Conservation (phyloP, 805 yeast genomes). For the Ogataea saltuana region DNA sequence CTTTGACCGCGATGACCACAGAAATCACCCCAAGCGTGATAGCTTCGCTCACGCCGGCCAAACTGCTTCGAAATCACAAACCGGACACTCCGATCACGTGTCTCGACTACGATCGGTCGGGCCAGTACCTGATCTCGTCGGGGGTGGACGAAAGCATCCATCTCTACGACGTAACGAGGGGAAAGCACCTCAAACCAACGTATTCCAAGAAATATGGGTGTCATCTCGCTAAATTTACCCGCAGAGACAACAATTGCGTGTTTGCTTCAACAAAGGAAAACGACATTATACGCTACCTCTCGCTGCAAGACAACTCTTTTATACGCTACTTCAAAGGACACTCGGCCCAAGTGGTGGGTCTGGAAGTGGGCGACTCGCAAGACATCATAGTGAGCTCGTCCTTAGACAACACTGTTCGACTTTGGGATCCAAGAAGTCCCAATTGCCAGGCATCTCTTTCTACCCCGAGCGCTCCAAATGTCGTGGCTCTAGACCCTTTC, state of each 20-base stretch:
- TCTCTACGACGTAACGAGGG: constrained; percentile 72
- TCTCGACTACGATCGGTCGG: constrained; percentile 79
- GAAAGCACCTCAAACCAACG: constrained; percentile 65
- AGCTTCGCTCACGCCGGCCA: constrained; percentile 35
- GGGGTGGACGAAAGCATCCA: constrained; percentile 84
- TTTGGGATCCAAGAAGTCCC: constrained; percentile 82
- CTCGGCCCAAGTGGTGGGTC: constrained; percentile 65
- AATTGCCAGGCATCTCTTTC: constrained; percentile 63
- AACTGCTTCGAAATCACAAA: constrained; percentile 43
- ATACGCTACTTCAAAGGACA: constrained; percentile 89
- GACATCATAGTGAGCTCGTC: constrained; percentile 69
- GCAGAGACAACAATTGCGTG: constrained; percentile 58
- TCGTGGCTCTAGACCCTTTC: constrained; percentile 78
- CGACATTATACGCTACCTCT: constrained; percentile 71
- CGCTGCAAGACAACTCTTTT: constrained; percentile 75
- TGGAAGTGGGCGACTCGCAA: constrained; percentile 71
- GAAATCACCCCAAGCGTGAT: constrained; percentile 15
- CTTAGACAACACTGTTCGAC: constrained; percentile 72
- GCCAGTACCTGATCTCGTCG: constrained; percentile 71
- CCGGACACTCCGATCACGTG: constrained; percentile 60
- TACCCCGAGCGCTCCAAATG: constrained; percentile 38
- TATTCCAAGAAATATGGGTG: constrained; percentile 91
- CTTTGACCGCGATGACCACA: too few relatives aligned
- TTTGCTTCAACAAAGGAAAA: constrained; percentile 84
- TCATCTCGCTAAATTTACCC: constrained; percentile 81